Conservation (phyloP, 2,329 filamentous ascomycete species). For the Simplicillium aogashimaense region DNA sequence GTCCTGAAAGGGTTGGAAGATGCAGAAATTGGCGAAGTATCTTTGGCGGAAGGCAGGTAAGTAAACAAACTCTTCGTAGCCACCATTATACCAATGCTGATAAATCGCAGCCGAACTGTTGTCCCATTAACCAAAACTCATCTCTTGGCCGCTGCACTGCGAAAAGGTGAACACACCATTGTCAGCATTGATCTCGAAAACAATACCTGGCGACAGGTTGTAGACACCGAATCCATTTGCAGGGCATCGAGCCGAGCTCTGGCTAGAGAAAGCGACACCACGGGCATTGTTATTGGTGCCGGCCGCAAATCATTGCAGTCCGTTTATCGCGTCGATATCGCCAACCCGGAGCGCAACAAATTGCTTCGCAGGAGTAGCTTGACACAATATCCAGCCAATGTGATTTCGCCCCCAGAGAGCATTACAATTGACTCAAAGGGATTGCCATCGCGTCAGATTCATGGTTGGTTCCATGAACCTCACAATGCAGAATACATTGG, state of each 20-base stretch:
- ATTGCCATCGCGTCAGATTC: slow-evolving; percentile 19
- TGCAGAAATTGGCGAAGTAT: slow-evolving; percentile 26
- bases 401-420: slow-evolving; percentile 27
- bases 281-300: slow-evolving; percentile 25
- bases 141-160: slow-evolving; percentile 22
- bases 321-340: background rate
- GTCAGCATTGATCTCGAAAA: background rate
- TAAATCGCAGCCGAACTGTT: slow-evolving; percentile 25
- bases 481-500: slow-evolving; percentile 31
- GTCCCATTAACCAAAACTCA: slow-evolving; percentile 22
- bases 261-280: slow-evolving; percentile 20
- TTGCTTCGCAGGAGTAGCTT: slow-evolving; percentile 20
- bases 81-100: background rate
- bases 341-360: slow-evolving; percentile 11
- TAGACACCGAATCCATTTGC: background rate
- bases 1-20: slow-evolving; percentile 26
- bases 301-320: background rate
- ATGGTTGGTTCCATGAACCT: slow-evolving; percentile 39
- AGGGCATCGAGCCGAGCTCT: slow-evolving; percentile 11
- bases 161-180: slow-evolving; percentile 7
- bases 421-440: slow-evolving; percentile 18
- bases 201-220: background rate
- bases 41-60: slow-evolving; percentile 20
- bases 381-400: slow-evolving; percentile 14
- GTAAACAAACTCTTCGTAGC: slow-evolving; percentile 2